Conservation (phyloP, 108 stramenopile genomes). For the Asterionellopsis glacialis region DNA sequence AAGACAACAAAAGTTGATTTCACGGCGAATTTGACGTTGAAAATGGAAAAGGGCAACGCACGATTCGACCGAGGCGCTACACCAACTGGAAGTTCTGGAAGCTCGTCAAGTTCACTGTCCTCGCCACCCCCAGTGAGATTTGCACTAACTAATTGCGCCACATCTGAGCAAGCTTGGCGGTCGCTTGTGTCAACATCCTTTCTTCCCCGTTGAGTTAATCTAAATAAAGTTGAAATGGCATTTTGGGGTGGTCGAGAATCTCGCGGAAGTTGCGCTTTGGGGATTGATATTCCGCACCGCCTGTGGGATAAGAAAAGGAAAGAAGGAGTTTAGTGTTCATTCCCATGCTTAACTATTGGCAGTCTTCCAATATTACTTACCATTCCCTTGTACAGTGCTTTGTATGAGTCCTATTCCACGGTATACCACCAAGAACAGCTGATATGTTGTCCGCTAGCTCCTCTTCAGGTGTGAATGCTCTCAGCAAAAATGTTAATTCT, state of each 20-base stretch:
- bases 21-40: constrained; percentile 67
- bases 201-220: constrained; percentile 46
- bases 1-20: constrained; percentile 69
- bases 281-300: constrained; percentile 51
- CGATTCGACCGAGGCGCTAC: constrained; percentile 18
- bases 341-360: too few species aligned
- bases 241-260: background rate
- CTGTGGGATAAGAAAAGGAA: constrained; percentile 11
- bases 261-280: constrained; percentile 15
- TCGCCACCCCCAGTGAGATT: constrained; percentile 54
- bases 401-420: constrained; percentile 30
- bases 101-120: constrained; percentile 20
- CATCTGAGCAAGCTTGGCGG: constrained; percentile 46
- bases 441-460: constrained; percentile 64
- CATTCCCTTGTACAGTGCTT: constrained; percentile 48
- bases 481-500: constrained; percentile 62
- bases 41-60: constrained; percentile 49
- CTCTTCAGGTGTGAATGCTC: constrained; percentile 63
- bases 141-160: constrained; percentile 50
- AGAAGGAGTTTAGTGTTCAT: too few species aligned
- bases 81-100: constrained; percentile 19
- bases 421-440: constrained; percentile 52
- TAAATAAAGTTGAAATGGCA: constrained; percentile 44
- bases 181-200: constrained; percentile 42
- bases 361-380: constrained; percentile 20